Evolutionary conservation across 371 early-diverging fungal species (phyloP).

Genomic region (Mucor lusitanicus): DNA sequence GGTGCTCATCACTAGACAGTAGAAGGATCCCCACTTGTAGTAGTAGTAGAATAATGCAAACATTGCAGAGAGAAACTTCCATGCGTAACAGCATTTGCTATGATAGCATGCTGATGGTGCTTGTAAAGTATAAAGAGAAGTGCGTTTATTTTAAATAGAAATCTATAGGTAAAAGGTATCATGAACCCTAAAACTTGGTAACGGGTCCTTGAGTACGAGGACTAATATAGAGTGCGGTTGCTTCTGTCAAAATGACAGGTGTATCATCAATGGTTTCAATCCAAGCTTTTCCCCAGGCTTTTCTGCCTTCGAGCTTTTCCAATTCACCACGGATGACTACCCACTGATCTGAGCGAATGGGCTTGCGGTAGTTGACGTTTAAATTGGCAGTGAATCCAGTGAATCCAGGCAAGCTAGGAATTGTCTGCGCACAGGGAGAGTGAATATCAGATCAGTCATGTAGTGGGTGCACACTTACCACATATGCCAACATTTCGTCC

Average conservation of each 20-base stretch:
- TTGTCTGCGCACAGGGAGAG: slow-evolving; percentile 35
- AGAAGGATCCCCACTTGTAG: too few species aligned
- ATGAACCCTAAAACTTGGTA: slow-evolving; percentile 17
- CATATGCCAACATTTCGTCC: slow-evolving; percentile 65
- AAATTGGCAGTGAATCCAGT: slow-evolving; percentile 79
- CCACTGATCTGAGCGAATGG: slow-evolving; percentile 69
- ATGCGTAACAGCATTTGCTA: too few species aligned
- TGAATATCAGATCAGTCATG: not conserved
- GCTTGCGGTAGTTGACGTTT: slow-evolving; percentile 72
- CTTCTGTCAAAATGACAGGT: slow-evolving; percentile 56
- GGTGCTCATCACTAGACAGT: too few species aligned
- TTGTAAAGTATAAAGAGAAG: not conserved
- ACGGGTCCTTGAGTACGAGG: slow-evolving; percentile 46
- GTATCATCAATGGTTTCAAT: slow-evolving; percentile 58
- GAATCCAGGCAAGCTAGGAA: slow-evolving; percentile 62
- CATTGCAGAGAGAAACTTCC: too few species aligned
- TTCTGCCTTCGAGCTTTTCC: slow-evolving; percentile 68
- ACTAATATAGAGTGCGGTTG: slow-evolving; percentile 67
- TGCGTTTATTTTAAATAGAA: not conserved
- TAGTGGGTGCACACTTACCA: slow-evolving; percentile 38
- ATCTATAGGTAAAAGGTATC: not conserved
- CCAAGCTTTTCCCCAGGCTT: slow-evolving; percentile 67
- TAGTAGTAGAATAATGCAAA: too few species aligned
- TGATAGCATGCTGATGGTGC: too few species aligned
- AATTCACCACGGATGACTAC: slow-evolving; percentile 66